These are phyloP conservation scores for Kockovaella imperatae DNA, from an alignment of 768 basidiomycete species.

Conservation along the genomic window DNA sequence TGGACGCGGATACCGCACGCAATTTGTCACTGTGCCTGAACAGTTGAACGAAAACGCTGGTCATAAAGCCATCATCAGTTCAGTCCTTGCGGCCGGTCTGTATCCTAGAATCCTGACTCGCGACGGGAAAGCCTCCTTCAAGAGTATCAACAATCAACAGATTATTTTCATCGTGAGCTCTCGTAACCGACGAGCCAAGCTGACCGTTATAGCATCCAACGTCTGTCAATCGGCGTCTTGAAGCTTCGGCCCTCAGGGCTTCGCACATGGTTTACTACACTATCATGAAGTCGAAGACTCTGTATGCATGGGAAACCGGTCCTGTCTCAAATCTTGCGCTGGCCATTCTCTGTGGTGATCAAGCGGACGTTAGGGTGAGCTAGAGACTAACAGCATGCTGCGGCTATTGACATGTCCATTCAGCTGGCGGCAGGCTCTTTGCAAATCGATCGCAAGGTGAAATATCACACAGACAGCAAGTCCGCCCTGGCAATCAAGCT, in stretches of 20 bases:
- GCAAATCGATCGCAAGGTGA: conserved; percentile 77
- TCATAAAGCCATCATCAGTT: conserved; percentile 62
- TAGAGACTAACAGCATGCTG: background rate
- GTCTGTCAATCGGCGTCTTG: conserved; percentile 71
- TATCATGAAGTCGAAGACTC: conserved; percentile 84
- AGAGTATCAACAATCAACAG: conserved; percentile 76
- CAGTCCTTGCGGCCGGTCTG: conserved; percentile 73
- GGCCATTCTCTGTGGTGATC: conserved; percentile 76
- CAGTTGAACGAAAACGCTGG: conserved; percentile 59
- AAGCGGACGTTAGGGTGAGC: conserved; percentile 71
- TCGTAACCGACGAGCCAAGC: background rate
- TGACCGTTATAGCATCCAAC: conserved; percentile 59
- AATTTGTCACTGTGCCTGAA: conserved; percentile 66
- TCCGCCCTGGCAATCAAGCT: conserved; percentile 70
- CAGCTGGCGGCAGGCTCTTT: conserved; percentile 67
- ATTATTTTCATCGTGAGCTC: conserved; percentile 53
- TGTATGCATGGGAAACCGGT: conserved; percentile 72
- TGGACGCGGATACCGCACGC: conserved; percentile 58
- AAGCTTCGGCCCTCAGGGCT: conserved; percentile 62
- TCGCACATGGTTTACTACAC: conserved; percentile 79
- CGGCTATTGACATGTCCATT: conserved; percentile 2
- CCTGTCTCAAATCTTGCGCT: conserved; percentile 78
- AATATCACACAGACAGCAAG: conserved; percentile 62
- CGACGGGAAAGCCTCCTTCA: conserved; percentile 61
- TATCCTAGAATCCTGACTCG: conserved; percentile 81